These are phyloP conservation scores for Dictyostelium firmibasis DNA, from an alignment of 78 protist species.

Conservation along the genomic window DNA sequence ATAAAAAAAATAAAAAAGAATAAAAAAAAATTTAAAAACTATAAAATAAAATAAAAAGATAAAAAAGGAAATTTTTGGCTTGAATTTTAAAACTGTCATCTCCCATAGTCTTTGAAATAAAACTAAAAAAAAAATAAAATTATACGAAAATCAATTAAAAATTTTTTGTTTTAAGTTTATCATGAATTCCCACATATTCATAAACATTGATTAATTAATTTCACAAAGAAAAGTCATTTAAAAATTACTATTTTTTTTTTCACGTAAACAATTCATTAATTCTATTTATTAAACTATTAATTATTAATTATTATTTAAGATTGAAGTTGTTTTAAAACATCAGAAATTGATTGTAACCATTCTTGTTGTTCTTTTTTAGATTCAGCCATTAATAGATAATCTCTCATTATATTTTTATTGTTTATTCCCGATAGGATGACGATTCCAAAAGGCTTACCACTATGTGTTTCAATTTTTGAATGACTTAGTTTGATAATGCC, in stretches of 20 bases:
- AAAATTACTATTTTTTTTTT: not conserved
- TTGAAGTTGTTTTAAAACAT: slow-evolving; percentile 17
- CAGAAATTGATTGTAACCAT: slow-evolving; percentile 40
- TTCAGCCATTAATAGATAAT: slow-evolving; percentile 55
- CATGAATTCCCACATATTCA: no score
- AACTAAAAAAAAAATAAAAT: no score
- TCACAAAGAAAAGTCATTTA: no score
- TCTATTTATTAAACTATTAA: not conserved
- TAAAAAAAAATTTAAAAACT: not conserved
- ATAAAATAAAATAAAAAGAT: not conserved
- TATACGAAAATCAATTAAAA: no score
- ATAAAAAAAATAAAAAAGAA: not conserved
- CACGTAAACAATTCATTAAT: not conserved
- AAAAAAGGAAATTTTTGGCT: no score
- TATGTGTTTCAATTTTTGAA: slow-evolving; percentile 34
- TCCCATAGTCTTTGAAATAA: no score
- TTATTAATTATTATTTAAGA: not conserved
- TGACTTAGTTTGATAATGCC: slow-evolving; percentile 23
- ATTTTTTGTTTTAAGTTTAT: no score
- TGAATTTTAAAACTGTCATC: no score
- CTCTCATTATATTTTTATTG: slow-evolving; percentile 29
- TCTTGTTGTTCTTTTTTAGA: slow-evolving; percentile 64
- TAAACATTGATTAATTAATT: no score
- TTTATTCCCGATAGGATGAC: slow-evolving; percentile 50
- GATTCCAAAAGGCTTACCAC: slow-evolving; percentile 59